phyloP scores from a whole-genome alignment of 1,284 basidiomycete species.

The Moesziomyces sp. region DNA sequence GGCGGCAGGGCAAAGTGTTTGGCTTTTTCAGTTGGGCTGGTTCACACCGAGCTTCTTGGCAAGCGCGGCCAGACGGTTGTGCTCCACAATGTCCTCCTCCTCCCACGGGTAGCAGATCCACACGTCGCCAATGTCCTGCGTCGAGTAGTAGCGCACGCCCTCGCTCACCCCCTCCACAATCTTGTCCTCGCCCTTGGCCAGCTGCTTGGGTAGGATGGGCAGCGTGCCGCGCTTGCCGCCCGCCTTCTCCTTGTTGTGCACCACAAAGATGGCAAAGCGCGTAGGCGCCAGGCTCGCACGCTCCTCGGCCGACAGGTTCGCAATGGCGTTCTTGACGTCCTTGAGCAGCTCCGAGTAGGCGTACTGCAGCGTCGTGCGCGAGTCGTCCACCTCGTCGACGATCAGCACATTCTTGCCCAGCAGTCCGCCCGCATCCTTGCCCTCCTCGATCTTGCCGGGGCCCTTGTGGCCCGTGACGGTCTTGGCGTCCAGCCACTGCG shows the following conservation, averaged over 20 bases:
- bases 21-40: constrained; percentile 24
- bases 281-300: constrained; percentile 59
- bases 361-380: constrained; percentile 66
- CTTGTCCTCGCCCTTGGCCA: constrained; percentile 47
- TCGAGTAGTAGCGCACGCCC: constrained; percentile 65
- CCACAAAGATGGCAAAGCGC: constrained; percentile 67
- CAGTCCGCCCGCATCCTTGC: constrained; percentile 60
- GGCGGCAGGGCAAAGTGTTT: not conserved
- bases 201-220: constrained; percentile 55
- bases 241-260: constrained; percentile 64
- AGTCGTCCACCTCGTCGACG: constrained; percentile 67
- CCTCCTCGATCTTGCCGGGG: constrained; percentile 52
- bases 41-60: constrained; percentile 59
- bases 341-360: constrained; percentile 66
- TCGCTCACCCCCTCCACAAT: constrained; percentile 58
- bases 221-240: constrained; percentile 62
- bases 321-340: constrained; percentile 60
- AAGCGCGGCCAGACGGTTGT: constrained; percentile 66
- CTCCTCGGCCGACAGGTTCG: constrained; percentile 54
- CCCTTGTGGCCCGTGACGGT: constrained; percentile 43
- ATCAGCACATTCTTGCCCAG: constrained; percentile 67
- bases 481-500: constrained; percentile 66
- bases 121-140: constrained; percentile 61
- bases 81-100: constrained; percentile 65
- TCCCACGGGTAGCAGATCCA: constrained; percentile 68